Evolutionary conservation across 179 eudicot species (phyloP).

Genomic region (Gypsophila paniculata): DNA sequence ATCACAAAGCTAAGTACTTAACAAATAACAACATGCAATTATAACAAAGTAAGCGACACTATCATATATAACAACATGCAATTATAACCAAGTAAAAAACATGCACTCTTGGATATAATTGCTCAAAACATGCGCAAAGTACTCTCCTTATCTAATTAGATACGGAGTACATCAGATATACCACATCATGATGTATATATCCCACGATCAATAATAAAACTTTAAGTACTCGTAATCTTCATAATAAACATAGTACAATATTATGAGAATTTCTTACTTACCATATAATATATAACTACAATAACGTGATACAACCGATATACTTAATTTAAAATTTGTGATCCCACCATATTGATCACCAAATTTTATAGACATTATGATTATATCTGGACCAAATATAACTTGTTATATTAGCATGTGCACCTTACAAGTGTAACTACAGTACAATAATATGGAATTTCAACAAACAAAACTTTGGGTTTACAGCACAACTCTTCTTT

Average conservation of each 20-base stretch:
- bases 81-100: conserved; percentile 19
- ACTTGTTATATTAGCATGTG: conserved; percentile 11
- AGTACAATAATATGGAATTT: conserved; percentile 16
- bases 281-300: no score
- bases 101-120: conserved; percentile 23
- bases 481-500: conserved; percentile 19
- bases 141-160: no score
- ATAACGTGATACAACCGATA: no score
- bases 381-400: conserved; percentile 12
- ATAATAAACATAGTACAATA: no score
- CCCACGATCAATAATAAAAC: no score
- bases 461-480: conserved; percentile 13
- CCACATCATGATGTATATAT: no score
- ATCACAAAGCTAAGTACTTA: conserved; percentile 9
- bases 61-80: no score
- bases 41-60: conserved; percentile 26
- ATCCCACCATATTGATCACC: neutral
- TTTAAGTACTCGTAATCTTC: no score
- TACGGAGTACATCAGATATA: neutral
- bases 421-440: neutral
- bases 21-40: conserved; percentile 21
- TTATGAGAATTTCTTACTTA: no score
- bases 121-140: conserved; percentile 34
- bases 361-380: conserved; percentile 10
- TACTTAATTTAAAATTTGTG: no score